Evolutionary conservation across 1,284 basidiomycete species (phyloP).

Genomic region (Schizophyllum amplum): DNA sequence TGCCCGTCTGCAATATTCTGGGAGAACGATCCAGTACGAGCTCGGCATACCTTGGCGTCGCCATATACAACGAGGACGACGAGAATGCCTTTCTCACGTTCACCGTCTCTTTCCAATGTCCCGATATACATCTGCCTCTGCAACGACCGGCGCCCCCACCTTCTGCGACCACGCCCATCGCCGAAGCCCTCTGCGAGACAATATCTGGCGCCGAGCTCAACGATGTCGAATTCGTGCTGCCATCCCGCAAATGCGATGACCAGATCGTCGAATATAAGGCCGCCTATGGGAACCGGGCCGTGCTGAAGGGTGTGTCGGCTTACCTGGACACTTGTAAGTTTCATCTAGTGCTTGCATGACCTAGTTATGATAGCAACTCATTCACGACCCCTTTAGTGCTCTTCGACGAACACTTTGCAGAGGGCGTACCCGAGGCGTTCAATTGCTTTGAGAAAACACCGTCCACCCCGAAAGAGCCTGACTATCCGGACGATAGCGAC

Average conservation of each 20-base stretch:
- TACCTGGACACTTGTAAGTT: background rate
- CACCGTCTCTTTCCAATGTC: background rate
- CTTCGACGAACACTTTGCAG: too few species aligned
- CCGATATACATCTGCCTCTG: background rate
- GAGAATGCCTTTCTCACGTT: background rate
- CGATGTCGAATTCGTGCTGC: background rate
- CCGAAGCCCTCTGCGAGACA: background rate
- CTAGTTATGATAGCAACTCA: too few species aligned
- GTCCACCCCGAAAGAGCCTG: too few species aligned
- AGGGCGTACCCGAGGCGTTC: too few species aligned
- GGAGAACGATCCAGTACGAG: too few species aligned
- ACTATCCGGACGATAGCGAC: too few species aligned
- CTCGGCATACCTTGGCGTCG: too few species aligned
- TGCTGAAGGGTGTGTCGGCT: background rate
- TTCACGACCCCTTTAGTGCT: too few species aligned
- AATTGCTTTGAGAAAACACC: too few species aligned
- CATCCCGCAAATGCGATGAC: background rate
- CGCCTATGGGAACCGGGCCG: background rate
- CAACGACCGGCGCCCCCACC: too few species aligned
- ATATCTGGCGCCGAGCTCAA: background rate
- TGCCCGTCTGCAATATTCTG: too few species aligned
- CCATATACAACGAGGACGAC: background rate
- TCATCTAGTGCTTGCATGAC: too few species aligned
- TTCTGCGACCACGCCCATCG: background rate
- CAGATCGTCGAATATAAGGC: background rate